Evolutionary conservation across 2,329 filamentous ascomycete species (phyloP).

Genomic region (Diaporthe sp.): DNA sequence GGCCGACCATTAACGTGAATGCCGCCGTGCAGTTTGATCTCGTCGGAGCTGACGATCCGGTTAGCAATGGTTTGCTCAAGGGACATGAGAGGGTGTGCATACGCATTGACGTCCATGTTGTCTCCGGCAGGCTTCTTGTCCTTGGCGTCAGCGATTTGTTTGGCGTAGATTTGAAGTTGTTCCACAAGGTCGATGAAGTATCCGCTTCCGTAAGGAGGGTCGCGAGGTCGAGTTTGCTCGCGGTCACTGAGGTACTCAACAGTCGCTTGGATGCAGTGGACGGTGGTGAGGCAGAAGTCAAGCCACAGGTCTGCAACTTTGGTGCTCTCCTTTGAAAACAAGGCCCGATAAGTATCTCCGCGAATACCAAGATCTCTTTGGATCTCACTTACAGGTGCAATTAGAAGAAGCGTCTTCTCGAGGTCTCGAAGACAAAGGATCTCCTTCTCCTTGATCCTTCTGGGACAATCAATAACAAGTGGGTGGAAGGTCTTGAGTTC

Average conservation of each 20-base stretch:
- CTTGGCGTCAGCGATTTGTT: slow-evolving; percentile 82
- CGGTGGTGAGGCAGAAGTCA: slow-evolving; percentile 90
- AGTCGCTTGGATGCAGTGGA: slow-evolving; percentile 90
- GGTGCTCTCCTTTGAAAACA: slow-evolving; percentile 82
- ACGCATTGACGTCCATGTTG: slow-evolving; percentile 71
- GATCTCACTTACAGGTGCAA: slow-evolving; percentile 89
- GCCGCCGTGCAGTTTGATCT: slow-evolving; percentile 85
- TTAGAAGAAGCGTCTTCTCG: slow-evolving; percentile 92
- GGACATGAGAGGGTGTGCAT: slow-evolving; percentile 52
- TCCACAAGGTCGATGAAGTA: slow-evolving; percentile 98
- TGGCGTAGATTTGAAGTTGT: slow-evolving; percentile 91
- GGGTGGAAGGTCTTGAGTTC: slow-evolving; percentile 84
- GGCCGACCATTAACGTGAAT: slow-evolving; percentile 85
- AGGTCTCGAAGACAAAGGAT: slow-evolving; percentile 93
- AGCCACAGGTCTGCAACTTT: slow-evolving; percentile 80
- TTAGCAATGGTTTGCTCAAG: slow-evolving; percentile 46
- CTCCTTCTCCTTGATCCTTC: slow-evolving; percentile 84
- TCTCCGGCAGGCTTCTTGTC: slow-evolving; percentile 72
- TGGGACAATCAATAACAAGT: slow-evolving; percentile 82
- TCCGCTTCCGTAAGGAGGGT: slow-evolving; percentile 93
- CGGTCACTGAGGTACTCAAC: slow-evolving; percentile 87
- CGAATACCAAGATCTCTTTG: slow-evolving; percentile 66
- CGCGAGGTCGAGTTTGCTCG: slow-evolving; percentile 86
- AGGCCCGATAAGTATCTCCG: slow-evolving; percentile 78
- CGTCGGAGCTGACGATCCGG: slow-evolving; percentile 63